These are phyloP conservation scores for Chaetomiaceae sp. DNA, from an alignment of 2,329 filamentous ascomycete species.

Conservation along the genomic window DNA sequence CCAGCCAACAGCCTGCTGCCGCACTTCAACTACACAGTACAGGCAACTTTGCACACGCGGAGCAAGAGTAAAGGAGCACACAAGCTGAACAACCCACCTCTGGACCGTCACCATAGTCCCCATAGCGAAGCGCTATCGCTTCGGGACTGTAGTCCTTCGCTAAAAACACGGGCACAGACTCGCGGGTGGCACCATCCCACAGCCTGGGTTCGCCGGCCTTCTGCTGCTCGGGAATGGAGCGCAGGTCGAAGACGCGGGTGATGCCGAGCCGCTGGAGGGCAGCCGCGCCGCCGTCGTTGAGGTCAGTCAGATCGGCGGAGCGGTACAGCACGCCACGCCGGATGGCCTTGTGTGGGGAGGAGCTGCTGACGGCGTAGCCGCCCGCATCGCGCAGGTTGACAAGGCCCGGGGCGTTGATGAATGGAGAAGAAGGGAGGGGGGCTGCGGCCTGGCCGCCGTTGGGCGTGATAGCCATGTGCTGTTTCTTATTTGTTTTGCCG, in stretches of 20 bases:
- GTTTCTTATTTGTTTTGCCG: too few relatives aligned
- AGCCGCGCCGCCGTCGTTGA: slow-evolving; percentile 47
- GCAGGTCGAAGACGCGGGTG: slow-evolving; percentile 60
- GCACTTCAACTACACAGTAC: too few relatives aligned
- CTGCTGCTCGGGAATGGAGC: slow-evolving; percentile 54
- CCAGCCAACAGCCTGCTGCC: too few relatives aligned
- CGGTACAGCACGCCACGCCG: slow-evolving; percentile 56
- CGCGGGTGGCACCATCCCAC: slow-evolving; percentile 46
- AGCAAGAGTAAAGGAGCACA: neutral
- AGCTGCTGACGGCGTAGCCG: slow-evolving; percentile 45
- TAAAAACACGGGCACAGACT: slow-evolving; percentile 60
- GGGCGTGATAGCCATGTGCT: too few relatives aligned
- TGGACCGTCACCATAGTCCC: slow-evolving; percentile 49
- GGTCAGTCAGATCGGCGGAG: slow-evolving; percentile 57
- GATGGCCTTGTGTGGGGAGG: slow-evolving; percentile 35
- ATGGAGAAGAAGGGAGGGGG: slow-evolving; percentile 41
- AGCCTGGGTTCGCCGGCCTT: slow-evolving; percentile 33
- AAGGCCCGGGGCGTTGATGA: slow-evolving; percentile 49
- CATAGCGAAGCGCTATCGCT: slow-evolving; percentile 53
- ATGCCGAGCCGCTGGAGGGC: slow-evolving; percentile 53
- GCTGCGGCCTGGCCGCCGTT: too few relatives aligned
- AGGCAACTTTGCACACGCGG: neutral
- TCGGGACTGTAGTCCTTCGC: slow-evolving; percentile 57
- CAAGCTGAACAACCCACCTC: slow-evolving; percentile 30
- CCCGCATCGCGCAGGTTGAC: slow-evolving; percentile 65